Conservation (phyloP, 164 flowering plant genomes). For the Warburgia ugandensis region DNA sequence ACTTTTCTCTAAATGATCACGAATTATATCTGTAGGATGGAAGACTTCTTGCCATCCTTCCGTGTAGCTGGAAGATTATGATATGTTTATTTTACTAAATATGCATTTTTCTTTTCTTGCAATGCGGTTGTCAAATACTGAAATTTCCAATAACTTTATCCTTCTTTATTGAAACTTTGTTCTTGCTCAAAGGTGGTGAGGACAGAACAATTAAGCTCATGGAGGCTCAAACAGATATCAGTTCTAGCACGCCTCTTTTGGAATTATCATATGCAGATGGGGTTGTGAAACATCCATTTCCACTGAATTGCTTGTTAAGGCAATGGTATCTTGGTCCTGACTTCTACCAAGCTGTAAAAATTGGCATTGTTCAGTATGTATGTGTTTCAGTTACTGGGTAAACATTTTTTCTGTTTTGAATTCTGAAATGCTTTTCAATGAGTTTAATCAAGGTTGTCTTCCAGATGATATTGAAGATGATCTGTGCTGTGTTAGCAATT, state of each 20-base stretch:
- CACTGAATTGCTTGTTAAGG: conserved; percentile 65
- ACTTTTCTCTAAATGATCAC: too few relatives aligned
- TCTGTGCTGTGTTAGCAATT: conserved; percentile 85
- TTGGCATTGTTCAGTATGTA: conserved; percentile 99
- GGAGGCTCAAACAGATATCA: conserved; percentile 51
- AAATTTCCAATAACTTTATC: not conserved
- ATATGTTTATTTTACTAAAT: too few relatives aligned
- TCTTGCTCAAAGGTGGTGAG: conserved; percentile 68
- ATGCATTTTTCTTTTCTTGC: too few relatives aligned
- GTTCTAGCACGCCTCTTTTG: conserved; percentile 58
- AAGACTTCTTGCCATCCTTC: too few relatives aligned
- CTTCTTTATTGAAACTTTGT: conserved; percentile 4
- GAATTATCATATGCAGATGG: conserved; percentile 74
- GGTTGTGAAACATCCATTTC: conserved; percentile 89
- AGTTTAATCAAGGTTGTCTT: conserved; percentile 10
- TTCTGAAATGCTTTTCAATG: not conserved
- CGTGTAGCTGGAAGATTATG: too few relatives aligned
- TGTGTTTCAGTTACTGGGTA: conserved; percentile 20
- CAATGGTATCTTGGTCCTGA: conserved; percentile 91
- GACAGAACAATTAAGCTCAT: conserved; percentile 71
- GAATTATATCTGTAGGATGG: too few relatives aligned
- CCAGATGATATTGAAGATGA: conserved; percentile 94
- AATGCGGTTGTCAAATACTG: not conserved
- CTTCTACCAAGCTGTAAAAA: conserved; percentile 92
- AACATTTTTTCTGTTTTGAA: not conserved